Conservation (phyloP, 108 stramenopile species). For the Skeletonema costatum region DNA sequence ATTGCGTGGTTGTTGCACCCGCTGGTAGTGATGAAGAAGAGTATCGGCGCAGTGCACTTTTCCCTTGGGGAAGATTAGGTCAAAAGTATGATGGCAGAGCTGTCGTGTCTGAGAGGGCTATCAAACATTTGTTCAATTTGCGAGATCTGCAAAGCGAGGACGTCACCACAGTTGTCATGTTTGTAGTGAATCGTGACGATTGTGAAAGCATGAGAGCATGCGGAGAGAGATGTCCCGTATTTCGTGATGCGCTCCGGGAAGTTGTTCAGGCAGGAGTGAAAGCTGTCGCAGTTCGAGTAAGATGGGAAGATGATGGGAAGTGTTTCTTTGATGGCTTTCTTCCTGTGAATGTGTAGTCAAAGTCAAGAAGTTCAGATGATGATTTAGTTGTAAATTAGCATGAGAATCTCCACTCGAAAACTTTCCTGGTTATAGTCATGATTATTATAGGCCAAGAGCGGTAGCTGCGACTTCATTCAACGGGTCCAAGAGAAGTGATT, state of each 20-base stretch:
- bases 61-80: constrained; percentile 40
- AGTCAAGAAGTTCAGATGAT: not conserved
- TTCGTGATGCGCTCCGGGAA: constrained; percentile 27
- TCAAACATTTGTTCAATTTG: constrained; percentile 51
- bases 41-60: constrained; percentile 34
- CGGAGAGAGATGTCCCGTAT: constrained; percentile 45
- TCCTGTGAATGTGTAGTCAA: constrained; percentile 26
- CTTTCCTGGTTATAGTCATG: not conserved
- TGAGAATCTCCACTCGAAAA: not conserved
- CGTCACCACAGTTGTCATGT: constrained; percentile 40
- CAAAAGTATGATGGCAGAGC: constrained; percentile 37
- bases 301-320: constrained; percentile 49
- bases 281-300: constrained; percentile 33
- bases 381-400: not conserved
- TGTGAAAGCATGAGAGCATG: constrained; percentile 49
- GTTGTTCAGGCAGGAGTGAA: constrained; percentile 38
- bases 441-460: not conserved
- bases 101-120: constrained; percentile 42
- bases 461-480: constrained; percentile 18
- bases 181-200: constrained; percentile 42
- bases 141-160: constrained; percentile 14
- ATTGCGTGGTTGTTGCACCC: constrained; percentile 47
- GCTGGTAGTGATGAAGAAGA: not conserved
- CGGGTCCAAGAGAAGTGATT: constrained; percentile 18
- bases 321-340: constrained; percentile 49